Evolutionary conservation across 805 yeast genomes (phyloP), one percentile per base, ranked within the genome.

Genomic region (Zygoascus tannicola): DNA sequence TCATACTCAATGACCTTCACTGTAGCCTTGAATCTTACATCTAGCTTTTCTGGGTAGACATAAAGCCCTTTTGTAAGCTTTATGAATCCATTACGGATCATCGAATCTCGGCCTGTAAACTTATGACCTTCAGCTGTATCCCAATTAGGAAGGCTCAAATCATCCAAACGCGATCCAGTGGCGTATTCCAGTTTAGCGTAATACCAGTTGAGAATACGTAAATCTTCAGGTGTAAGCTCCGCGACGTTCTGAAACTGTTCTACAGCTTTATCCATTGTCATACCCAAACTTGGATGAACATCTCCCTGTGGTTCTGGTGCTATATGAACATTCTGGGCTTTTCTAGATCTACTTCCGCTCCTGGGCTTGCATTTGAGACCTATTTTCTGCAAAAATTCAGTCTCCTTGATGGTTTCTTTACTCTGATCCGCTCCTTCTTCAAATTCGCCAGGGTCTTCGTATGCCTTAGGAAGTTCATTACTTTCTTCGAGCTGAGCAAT

Each of bases 41-140:
- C 71, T 2, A 67, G 56, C 50, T 60, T 60, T 15, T 56, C 55
- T 4, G 70, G 70, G 15, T 58, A 57, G 2, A 63, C 47, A 42
- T 63, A 65, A 10, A 67, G 51, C 4, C 69, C 71, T 4, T 64
- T 54, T 2, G 63, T 57, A 15, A 67, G 50, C 1, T 65, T 50
- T 47, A 53, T 51, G 52, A 57, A 62, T 1, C 70, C 71, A 35
- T 62, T 59, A 15, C 60, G 53, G 2, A 66, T 50, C 61, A 65
- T 63, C 2, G 64, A 56, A 42, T 65, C 69, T 14, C 58, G 54
- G 2, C 71, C 71, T 1, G 65, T 54, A 40, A 67, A 66, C 43
- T 66, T 59, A 39, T 63, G 59, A 1, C 61, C 64, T 26, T 66
- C 67, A 35, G 67, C 68, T 43, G 67, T 70, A 22, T 66, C 65